Conservation (phyloP, 345 rosid genomes). For the Trapa bicornis region DNA sequence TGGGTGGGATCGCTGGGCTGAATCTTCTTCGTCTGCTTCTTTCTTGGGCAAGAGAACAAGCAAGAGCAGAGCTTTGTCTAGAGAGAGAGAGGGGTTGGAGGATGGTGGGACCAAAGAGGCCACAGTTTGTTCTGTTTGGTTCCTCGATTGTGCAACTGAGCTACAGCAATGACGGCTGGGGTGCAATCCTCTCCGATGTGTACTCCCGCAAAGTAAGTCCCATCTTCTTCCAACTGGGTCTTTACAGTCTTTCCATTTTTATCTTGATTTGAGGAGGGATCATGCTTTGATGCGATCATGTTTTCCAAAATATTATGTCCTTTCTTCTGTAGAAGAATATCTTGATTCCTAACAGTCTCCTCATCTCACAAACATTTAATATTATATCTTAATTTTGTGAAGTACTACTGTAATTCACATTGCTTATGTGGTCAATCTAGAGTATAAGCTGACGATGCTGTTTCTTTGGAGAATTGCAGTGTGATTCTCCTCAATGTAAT, state of each 20-base stretch:
- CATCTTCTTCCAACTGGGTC: background rate
- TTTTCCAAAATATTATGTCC: background rate
- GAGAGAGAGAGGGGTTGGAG: background rate
- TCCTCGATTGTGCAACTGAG: conserved; percentile 94
- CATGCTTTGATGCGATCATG: background rate
- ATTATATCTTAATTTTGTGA: background rate
- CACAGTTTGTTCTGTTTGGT: conserved; percentile 89
- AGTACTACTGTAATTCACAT: background rate
- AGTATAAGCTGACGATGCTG: background rate
- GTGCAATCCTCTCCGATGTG: conserved; percentile 70
- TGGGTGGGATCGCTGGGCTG: background rate
- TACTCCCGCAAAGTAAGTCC: conserved; percentile 72
- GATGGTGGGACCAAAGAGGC: conserved; percentile 82
- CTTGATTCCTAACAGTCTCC: background rate
- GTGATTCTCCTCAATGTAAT: background rate
- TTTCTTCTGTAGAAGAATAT: background rate
- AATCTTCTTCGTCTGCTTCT: background rate
- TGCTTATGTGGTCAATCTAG: background rate
- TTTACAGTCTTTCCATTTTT: background rate
- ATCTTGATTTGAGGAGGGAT: background rate
- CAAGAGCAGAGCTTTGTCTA: background rate
- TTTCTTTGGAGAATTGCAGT: background rate
- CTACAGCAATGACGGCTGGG: conserved; percentile 93
- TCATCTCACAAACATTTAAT: background rate
- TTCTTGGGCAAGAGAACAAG: background rate